phyloP scores from a whole-genome alignment of 148 eudicot genomes.

The Cornus controversa region DNA sequence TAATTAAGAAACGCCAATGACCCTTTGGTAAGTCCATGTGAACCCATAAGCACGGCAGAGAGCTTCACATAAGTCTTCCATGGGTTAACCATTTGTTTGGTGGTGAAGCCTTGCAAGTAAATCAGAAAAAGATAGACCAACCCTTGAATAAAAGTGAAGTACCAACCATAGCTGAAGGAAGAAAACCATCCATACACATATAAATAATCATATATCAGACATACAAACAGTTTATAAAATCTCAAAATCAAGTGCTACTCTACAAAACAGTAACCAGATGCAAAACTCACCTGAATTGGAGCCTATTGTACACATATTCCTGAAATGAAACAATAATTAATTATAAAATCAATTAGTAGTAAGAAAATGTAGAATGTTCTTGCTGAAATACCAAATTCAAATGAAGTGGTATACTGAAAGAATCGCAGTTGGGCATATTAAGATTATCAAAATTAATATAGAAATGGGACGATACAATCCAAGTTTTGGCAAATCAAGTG shows the following conservation, averaged over 20 bases:
- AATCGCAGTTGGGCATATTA: not conserved
- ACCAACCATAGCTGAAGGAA: constrained; percentile 72
- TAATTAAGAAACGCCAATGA: constrained; percentile 78
- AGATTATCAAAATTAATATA: no score
- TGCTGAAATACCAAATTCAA: no score
- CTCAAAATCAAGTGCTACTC: not conserved
- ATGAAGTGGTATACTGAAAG: no score
- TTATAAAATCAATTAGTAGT: not conserved
- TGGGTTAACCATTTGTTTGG: constrained; percentile 85
- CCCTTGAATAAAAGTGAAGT: constrained; percentile 80
- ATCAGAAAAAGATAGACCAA: constrained; percentile 66
- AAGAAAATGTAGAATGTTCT: no score
- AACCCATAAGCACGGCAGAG: constrained; percentile 79
- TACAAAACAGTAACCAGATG: not conserved
- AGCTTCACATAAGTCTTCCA: constrained; percentile 80
- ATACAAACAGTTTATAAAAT: not conserved
- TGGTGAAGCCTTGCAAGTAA: constrained; percentile 69
- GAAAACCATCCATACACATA: not conserved
- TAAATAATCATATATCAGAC: not conserved
- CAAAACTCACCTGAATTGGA: constrained; percentile 57
- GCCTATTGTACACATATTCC: constrained; percentile 87
- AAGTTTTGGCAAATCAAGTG: not conserved
- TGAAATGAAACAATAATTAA: constrained; percentile 31
- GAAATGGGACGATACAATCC: no score
- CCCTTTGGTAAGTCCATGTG: constrained; percentile 82